Evolutionary conservation across 257 asterid species (phyloP).

Genomic region (Rehmannia glutinosa): DNA sequence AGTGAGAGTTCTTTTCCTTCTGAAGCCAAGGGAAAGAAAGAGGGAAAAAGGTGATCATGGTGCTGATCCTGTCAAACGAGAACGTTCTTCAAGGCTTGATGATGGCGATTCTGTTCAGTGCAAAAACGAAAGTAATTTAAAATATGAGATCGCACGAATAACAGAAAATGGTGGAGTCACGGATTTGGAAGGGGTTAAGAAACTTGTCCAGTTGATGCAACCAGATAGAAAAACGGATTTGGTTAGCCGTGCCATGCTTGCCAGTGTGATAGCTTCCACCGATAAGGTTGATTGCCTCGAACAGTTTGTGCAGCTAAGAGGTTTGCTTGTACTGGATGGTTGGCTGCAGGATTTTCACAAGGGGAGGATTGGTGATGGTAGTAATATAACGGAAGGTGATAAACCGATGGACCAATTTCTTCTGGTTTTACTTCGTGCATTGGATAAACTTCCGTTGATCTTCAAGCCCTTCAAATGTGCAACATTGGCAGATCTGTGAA

Average conservation of each 20-base stretch:
- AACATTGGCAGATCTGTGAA: constrained; percentile 60
- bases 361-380: constrained; percentile 32
- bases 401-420: constrained; percentile 45
- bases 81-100: constrained; percentile 42
- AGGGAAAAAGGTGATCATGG: constrained; percentile 66
- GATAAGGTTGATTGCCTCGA: constrained; percentile 51
- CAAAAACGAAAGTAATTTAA: constrained; percentile 39
- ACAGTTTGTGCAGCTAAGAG: constrained; percentile 47
- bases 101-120: constrained; percentile 34
- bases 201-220: constrained; percentile 60
- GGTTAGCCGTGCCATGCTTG: constrained; percentile 55
- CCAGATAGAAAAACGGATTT: constrained; percentile 56
- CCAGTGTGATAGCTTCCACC: constrained; percentile 47
- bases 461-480: constrained; percentile 52
- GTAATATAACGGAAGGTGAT: constrained; percentile 39
- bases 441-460: constrained; percentile 58
- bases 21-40: constrained; percentile 62
- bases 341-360: constrained; percentile 60
- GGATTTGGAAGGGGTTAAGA: constrained; percentile 64
- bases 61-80: constrained; percentile 53
- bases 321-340: constrained; percentile 48
- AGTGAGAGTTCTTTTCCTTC: constrained; percentile 43
- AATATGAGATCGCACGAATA: constrained; percentile 44
- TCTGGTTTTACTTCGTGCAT: constrained; percentile 52
- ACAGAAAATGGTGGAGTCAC: constrained; percentile 23